These are phyloP conservation scores for Circinella umbellata DNA, from an alignment of 371 early-diverging fungal species.

Conservation along the genomic window DNA sequence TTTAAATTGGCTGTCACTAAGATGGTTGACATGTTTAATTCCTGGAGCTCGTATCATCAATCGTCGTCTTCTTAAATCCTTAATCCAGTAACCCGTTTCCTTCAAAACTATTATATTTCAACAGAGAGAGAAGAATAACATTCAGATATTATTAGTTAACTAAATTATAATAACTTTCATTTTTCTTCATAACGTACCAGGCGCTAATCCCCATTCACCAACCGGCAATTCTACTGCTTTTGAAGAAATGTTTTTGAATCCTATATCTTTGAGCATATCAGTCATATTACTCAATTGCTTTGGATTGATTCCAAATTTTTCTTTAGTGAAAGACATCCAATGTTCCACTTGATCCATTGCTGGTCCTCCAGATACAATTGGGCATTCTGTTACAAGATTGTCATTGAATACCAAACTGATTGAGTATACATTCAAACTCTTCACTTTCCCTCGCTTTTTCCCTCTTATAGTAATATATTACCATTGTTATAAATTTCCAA, in stretches of 20 bases:
- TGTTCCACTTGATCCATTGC: not conserved
- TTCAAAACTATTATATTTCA: not conserved
- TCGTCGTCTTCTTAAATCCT: conserved; percentile 7
- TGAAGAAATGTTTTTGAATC: not conserved
- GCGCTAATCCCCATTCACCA: conserved; percentile 13
- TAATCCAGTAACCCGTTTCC: conserved; percentile 12
- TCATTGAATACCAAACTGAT: not conserved
- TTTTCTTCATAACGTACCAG: not conserved
- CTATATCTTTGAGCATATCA: not conserved
- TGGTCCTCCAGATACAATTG: not conserved
- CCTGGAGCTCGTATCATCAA: not conserved
- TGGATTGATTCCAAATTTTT: not conserved
- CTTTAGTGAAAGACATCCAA: not conserved
- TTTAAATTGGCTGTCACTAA: not conserved
- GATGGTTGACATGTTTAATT: not conserved
- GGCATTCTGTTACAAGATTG: not conserved
- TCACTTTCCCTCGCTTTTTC: not conserved
- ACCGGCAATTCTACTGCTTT: conserved; percentile 9
- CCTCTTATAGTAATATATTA: not conserved
- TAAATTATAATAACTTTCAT: too few relatives aligned
- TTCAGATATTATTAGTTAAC: too few relatives aligned
- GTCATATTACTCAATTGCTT: not conserved
- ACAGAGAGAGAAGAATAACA: too few relatives aligned
- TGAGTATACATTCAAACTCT: too few relatives aligned
- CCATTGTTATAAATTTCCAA: conserved; percentile 14